Evolutionary conservation across 768 basidiomycete genomes (phyloP).

Genomic region (Lentinula edodes): DNA sequence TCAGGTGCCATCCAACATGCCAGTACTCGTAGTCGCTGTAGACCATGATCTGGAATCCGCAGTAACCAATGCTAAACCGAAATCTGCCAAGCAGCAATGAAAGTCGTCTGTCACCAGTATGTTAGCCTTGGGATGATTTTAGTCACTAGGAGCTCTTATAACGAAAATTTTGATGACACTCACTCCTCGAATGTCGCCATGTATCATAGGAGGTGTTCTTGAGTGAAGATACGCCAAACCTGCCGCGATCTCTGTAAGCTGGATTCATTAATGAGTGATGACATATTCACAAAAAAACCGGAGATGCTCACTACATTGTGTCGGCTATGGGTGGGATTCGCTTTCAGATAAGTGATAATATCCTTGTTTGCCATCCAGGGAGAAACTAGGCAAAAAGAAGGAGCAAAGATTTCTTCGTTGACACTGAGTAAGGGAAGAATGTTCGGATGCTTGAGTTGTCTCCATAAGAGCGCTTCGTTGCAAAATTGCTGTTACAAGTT

Average conservation of each 20-base stretch:
- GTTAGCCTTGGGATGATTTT: slow-evolving; percentile 9
- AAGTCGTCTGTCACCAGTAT: slow-evolving; percentile 17
- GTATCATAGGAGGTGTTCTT: slow-evolving; percentile 18
- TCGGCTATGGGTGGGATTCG: neutral
- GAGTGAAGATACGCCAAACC: slow-evolving; percentile 21
- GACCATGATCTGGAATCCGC: neutral
- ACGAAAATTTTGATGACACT: neutral
- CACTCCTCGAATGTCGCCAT: slow-evolving; percentile 19
- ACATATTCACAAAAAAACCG: too few species aligned
- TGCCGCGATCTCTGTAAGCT: neutral
- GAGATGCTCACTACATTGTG: too few species aligned
- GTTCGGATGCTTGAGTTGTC: slow-evolving; percentile 4
- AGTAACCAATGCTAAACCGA: slow-evolving; percentile 11
- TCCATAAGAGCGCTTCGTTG: neutral
- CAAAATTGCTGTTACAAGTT: neutral
- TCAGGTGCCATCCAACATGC: slow-evolving; percentile 21
- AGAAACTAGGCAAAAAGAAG: slow-evolving; percentile 8
- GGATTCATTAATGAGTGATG: neutral
- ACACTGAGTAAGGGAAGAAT: neutral
- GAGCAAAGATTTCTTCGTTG: neutral
- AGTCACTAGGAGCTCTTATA: neutral
- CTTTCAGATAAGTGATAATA: slow-evolving; percentile 7
- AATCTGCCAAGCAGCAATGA: slow-evolving; percentile 18
- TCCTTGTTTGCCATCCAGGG: slow-evolving; percentile 17
- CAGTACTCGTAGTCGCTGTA: neutral